Evolutionary conservation across 805 yeast genomes (phyloP).

Genomic region (Sugiyamaella qingdaonensis): DNA sequence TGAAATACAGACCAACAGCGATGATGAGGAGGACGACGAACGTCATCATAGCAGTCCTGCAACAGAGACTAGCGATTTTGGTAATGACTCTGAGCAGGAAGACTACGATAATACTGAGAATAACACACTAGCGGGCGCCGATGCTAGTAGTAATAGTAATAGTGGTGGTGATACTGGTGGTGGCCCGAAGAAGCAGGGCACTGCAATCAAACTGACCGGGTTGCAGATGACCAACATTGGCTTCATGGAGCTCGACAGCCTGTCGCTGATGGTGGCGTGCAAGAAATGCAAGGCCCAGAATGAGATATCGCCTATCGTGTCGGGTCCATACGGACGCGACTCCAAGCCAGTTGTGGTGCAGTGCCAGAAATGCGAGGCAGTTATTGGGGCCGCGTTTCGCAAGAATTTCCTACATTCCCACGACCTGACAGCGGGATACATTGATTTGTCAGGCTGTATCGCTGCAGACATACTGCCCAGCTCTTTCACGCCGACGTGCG

Average conservation of each 20-base stretch:
- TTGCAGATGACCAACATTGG: constrained; percentile 32
- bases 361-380: constrained; percentile 35
- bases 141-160: background rate
- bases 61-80: background rate
- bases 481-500: constrained; percentile 36
- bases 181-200: constrained; percentile 26
- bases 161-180: constrained; percentile 9
- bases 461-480: constrained; percentile 36
- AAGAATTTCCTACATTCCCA: constrained; percentile 35
- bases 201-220: constrained; percentile 33
- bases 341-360: constrained; percentile 29
- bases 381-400: constrained; percentile 34
- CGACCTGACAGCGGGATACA: constrained; percentile 32
- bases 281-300: constrained; percentile 35
- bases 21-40: background rate
- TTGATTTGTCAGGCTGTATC: constrained; percentile 38
- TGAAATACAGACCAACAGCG: background rate
- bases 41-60: background rate
- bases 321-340: constrained; percentile 34
- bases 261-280: constrained; percentile 36
- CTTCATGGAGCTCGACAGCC: constrained; percentile 32
- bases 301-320: constrained; percentile 32
- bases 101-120: background rate
- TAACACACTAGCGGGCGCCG: background rate
- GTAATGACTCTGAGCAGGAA: constrained; percentile 2